These are phyloP conservation scores for Colletotrichum trifolii DNA, from an alignment of 2,329 filamentous ascomycete genomes.

Conservation along the genomic window DNA sequence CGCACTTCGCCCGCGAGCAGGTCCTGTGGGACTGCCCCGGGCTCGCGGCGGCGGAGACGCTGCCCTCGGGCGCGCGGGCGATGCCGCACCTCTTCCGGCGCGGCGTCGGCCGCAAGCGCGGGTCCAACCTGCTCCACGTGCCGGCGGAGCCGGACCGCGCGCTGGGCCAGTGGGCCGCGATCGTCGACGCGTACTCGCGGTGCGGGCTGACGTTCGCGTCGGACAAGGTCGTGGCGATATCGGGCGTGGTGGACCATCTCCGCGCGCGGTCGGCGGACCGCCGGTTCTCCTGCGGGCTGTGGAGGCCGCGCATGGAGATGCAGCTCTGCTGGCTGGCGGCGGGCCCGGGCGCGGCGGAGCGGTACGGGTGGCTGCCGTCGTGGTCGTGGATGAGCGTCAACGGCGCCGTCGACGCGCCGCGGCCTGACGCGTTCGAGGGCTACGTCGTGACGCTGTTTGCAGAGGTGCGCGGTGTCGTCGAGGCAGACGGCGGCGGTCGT, in stretches of 20 bases:
- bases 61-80: too few species aligned
- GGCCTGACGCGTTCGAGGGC: neutral
- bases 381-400: slow-evolving; percentile 11
- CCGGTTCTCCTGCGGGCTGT: neutral
- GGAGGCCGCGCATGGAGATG: neutral
- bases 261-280: neutral
- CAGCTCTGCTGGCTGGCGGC: neutral
- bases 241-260: neutral
- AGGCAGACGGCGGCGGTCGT: too few species aligned
- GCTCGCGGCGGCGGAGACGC: too few species aligned
- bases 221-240: neutral
- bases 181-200: neutral
- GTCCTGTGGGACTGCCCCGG: too few species aligned
- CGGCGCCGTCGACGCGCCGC: neutral
- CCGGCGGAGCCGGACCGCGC: too few species aligned
- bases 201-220: neutral
- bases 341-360: neutral
- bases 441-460: neutral
- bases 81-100: too few species aligned
- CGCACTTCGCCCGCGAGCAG: too few species aligned
- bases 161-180: neutral
- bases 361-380: neutral
- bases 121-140: neutral
- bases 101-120: neutral
- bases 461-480: neutral